Conservation (phyloP, 2,329 filamentous ascomycete species). For the Epichloe bromicola region DNA sequence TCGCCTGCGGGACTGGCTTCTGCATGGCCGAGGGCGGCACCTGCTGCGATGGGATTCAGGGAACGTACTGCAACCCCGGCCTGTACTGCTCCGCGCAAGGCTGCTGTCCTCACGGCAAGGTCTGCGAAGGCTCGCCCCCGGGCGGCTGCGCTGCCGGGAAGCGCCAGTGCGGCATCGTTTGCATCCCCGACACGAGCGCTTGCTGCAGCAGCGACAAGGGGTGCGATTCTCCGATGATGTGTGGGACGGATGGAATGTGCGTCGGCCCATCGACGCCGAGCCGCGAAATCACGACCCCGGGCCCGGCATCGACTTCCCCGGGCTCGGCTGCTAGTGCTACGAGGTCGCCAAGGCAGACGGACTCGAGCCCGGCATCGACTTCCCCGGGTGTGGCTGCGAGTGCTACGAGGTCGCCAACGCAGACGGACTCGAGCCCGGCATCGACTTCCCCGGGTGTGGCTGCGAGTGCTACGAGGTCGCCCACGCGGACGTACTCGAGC, state of each 20-base stretch:
- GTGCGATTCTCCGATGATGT: not conserved
- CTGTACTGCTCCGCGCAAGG: not conserved
- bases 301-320: not conserved
- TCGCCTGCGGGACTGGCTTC: not conserved
- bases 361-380: not conserved
- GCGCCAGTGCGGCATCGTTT: not conserved
- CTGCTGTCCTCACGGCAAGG: not conserved
- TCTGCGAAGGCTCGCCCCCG: not conserved
- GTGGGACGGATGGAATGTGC: not conserved
- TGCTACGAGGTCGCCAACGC: not conserved
- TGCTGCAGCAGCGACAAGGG: not conserved
- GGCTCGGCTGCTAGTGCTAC: too few species aligned
- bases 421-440: not conserved
- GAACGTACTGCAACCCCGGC: not conserved
- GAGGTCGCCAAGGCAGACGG: not conserved
- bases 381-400: not conserved
- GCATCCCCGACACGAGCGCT: not conserved
- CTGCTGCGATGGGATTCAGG: not conserved
- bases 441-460: not conserved
- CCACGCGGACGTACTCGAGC: not conserved
- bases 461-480: not conserved
- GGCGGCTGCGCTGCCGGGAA: not conserved
- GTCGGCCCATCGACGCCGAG: not conserved
- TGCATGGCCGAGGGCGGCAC: not conserved
- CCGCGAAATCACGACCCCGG: not conserved